Conservation (phyloP, 2,329 filamentous ascomycete genomes). For the Ascochyta fabae region DNA sequence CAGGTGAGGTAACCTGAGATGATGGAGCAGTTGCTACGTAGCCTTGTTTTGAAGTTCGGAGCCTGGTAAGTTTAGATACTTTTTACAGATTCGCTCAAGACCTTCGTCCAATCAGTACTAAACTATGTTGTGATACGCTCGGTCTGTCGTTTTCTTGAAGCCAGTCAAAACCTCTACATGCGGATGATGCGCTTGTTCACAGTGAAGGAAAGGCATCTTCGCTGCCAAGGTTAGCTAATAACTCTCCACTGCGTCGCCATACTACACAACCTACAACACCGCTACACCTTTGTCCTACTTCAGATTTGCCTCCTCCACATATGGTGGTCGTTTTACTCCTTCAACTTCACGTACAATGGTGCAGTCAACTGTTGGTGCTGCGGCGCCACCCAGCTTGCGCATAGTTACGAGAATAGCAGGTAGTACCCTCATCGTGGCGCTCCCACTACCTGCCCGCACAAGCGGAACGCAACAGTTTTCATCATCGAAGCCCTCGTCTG, state of each 20-base stretch:
- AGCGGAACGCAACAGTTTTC: background rate
- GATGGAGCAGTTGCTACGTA: too few species aligned
- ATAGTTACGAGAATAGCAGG: background rate
- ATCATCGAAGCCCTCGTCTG: background rate
- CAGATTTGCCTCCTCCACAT: background rate
- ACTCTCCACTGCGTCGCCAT: background rate
- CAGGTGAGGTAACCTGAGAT: too few species aligned
- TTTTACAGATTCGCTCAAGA: too few species aligned
- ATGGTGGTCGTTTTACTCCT: background rate
- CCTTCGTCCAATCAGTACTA: too few species aligned
- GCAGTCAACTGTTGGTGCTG: background rate
- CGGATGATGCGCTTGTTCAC: background rate
- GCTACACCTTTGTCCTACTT: background rate
- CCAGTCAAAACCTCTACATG: background rate
- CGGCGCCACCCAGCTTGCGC: background rate
- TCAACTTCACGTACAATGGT: background rate
- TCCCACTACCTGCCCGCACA: background rate
- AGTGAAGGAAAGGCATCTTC: conserved; percentile 3
- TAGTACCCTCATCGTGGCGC: conserved; percentile 4
- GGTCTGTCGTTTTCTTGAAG: background rate
- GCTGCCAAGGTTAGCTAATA: conserved; percentile 2
- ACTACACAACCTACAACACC: background rate
- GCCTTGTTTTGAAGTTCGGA: too few species aligned
- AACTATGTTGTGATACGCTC: background rate
- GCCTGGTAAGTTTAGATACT: too few species aligned